Conservation (phyloP, 768 basidiomycete genomes). For the Boletellus emodensis region DNA sequence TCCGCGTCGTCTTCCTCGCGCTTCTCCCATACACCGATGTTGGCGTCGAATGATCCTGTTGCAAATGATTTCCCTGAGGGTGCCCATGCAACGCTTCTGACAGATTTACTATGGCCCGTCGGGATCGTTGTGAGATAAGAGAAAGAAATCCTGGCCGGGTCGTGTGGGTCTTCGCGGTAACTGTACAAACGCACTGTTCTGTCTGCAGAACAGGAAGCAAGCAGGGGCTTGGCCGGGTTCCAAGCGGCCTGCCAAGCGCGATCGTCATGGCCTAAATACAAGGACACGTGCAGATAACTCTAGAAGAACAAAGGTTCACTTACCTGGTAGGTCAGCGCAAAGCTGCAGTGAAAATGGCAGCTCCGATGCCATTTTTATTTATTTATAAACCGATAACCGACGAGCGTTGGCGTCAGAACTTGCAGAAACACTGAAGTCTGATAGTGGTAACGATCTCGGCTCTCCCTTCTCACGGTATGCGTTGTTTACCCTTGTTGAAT, state of each 20-base stretch:
- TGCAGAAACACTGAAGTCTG: too few relatives aligned
- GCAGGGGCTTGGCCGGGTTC: constrained; percentile 75
- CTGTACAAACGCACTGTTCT: constrained; percentile 84
- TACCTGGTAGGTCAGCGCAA: constrained; percentile 25
- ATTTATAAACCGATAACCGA: too few relatives aligned
- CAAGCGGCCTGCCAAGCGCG: constrained; percentile 86
- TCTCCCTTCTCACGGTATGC: too few relatives aligned
- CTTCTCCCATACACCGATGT: constrained; percentile 87
- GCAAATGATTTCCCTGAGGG: constrained; percentile 85
- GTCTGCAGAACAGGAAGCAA: constrained; percentile 95
- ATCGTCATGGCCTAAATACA: constrained; percentile 63
- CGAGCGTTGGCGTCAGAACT: too few relatives aligned
- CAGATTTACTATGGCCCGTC: constrained; percentile 85
- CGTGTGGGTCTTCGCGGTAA: constrained; percentile 41
- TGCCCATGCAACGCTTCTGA: constrained; percentile 83
- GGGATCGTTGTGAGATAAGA: constrained; percentile 60
- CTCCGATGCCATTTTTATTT: constrained; percentile 19
- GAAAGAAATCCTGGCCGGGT: constrained; percentile 34
- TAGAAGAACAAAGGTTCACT: background rate
- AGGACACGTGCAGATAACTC: background rate
- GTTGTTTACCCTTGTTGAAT: constrained; percentile 19
- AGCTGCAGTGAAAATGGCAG: constrained; percentile 19
- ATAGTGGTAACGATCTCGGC: too few relatives aligned
- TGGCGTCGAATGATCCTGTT: constrained; percentile 91
- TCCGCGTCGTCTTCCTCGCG: constrained; percentile 42